These are phyloP conservation scores for Wickerhamomyces sp. DNA, from an alignment of 1,139 yeast species.

Conservation along the genomic window DNA sequence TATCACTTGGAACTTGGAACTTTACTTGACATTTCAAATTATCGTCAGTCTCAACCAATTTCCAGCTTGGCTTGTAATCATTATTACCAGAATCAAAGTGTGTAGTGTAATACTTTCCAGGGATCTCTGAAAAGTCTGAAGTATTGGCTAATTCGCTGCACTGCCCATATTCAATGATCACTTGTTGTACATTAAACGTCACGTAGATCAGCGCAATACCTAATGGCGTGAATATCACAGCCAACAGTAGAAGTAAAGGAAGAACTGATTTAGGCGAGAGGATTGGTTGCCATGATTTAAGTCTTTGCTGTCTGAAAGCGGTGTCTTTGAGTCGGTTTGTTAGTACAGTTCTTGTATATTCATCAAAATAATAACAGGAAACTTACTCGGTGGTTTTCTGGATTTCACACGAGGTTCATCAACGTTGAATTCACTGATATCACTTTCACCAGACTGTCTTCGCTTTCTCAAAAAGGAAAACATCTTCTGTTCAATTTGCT, in stretches of 20 bases:
- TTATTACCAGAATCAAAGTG: conserved; percentile 43
- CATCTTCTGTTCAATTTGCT: conserved; percentile 4
- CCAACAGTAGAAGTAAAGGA: conserved; percentile 57
- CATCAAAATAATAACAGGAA: background rate
- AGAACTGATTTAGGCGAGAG: conserved; percentile 73
- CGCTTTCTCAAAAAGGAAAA: conserved; percentile 20
- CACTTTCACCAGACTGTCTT: conserved; percentile 20
- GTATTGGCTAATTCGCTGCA: conserved; percentile 43
- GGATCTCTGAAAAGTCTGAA: conserved; percentile 38
- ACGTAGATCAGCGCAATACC: conserved; percentile 65
- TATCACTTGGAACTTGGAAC: conserved; percentile 55
- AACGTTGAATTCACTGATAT: conserved; percentile 15
- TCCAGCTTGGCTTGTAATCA: conserved; percentile 52
- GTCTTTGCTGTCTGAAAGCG: conserved; percentile 73
- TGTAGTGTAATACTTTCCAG: conserved; percentile 44
- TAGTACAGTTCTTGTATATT: conserved; percentile 23
- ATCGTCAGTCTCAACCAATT: conserved; percentile 31
- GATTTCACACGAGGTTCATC: conserved; percentile 21
- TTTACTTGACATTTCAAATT: conserved; percentile 44
- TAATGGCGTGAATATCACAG: conserved; percentile 68
- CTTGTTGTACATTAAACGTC: conserved; percentile 54
- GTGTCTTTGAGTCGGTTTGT: conserved; percentile 46
- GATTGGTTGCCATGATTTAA: conserved; percentile 82
- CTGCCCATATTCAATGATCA: conserved; percentile 55
- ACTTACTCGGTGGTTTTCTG: conserved; percentile 26